Percentiles rank a stretch among this genome's conserved stretches.
These are phyloP conservation scores for Diplosphaera chodatii DNA, from an alignment of 139 green algal genomes.

Conservation along the genomic window DNA sequence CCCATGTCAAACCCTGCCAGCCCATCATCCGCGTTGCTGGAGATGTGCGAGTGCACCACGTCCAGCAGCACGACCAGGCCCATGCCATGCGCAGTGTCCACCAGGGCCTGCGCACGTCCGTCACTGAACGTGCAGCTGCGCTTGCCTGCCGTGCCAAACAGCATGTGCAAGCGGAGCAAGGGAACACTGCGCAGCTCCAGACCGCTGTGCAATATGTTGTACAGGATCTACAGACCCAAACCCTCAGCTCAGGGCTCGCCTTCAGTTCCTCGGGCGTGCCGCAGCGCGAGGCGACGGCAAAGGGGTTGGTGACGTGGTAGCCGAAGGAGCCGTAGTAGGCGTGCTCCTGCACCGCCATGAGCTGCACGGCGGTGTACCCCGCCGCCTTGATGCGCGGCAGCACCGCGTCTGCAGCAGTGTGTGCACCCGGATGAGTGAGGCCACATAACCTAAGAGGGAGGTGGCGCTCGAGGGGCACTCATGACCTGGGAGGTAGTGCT, in stretches of 20 bases:
- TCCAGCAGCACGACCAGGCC: conserved; percentile 89
- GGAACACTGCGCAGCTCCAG: background rate
- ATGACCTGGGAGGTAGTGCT: too few relatives aligned
- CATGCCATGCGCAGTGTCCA: conserved; percentile 87
- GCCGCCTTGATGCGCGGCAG: conserved; percentile 71
- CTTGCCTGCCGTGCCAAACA: too few relatives aligned
- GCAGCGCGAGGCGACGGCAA: conserved; percentile 65
- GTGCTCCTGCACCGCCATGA: conserved; percentile 93
- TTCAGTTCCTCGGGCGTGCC: conserved; percentile 93
- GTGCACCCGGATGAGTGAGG: too few relatives aligned
- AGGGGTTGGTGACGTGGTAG: conserved; percentile 93
- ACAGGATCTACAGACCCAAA: too few relatives aligned
- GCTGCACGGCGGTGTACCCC: conserved; percentile 88
- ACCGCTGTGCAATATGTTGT: too few relatives aligned
- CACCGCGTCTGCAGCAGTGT: conserved; percentile 48
- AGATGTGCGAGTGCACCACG: conserved; percentile 89
- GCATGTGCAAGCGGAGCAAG: too few relatives aligned
- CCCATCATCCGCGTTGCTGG: conserved; percentile 79
- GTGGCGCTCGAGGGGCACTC: too few relatives aligned
- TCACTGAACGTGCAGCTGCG: background rate
- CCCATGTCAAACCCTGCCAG: conserved; percentile 90
- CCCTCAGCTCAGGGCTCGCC: too few relatives aligned
- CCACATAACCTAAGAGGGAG: too few relatives aligned
- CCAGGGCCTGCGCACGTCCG: conserved; percentile 55
- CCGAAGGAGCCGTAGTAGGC: conserved; percentile 91